phyloP scores from a whole-genome alignment of 257 asterid species.

The Leonotis leonurus region DNA sequence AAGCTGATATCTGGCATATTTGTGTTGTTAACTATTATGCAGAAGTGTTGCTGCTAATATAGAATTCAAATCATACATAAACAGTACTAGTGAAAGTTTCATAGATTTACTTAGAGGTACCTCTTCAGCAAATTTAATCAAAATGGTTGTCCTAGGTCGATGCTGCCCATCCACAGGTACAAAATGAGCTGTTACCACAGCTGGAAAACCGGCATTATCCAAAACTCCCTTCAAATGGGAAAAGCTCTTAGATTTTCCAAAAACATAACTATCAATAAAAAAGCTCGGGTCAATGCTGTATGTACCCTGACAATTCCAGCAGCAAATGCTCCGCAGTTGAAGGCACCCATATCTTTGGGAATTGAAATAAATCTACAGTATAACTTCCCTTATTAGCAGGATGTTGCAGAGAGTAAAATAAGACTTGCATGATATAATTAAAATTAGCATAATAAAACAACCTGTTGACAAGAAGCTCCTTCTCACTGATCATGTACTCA shows the following conservation, averaged over 20 bases:
- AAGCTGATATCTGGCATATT: too few relatives aligned
- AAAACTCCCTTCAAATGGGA: slow-evolving; percentile 66
- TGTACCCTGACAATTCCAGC: slow-evolving; percentile 93
- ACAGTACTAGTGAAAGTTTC: too few relatives aligned
- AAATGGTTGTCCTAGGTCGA: slow-evolving; percentile 86
- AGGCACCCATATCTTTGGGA: slow-evolving; percentile 98
- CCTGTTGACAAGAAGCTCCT: slow-evolving; percentile 95
- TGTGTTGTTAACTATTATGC: too few relatives aligned
- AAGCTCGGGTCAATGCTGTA: slow-evolving; percentile 8
- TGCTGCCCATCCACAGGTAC: slow-evolving; percentile 97
- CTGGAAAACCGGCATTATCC: slow-evolving; percentile 92
- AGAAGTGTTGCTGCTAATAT: too few relatives aligned
- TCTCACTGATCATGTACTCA: slow-evolving; percentile 97
- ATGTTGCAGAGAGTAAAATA: not conserved
- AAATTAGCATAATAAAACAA: slow-evolving; percentile 5
- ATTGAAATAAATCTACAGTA: slow-evolving; percentile 68
- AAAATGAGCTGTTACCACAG: slow-evolving; percentile 92
- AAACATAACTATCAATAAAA: not conserved
- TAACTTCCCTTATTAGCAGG: slow-evolving; percentile 13
- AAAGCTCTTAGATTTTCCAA: slow-evolving; percentile 13
- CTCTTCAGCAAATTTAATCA: slow-evolving; percentile 95
- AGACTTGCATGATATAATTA: not conserved
- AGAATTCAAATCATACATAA: too few relatives aligned
- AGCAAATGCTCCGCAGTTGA: slow-evolving; percentile 94
- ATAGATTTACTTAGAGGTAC: slow-evolving; percentile 60